Evolutionary conservation across 192 early-diverging fungal species (phyloP).

Genomic region (Endogone sp.): DNA sequence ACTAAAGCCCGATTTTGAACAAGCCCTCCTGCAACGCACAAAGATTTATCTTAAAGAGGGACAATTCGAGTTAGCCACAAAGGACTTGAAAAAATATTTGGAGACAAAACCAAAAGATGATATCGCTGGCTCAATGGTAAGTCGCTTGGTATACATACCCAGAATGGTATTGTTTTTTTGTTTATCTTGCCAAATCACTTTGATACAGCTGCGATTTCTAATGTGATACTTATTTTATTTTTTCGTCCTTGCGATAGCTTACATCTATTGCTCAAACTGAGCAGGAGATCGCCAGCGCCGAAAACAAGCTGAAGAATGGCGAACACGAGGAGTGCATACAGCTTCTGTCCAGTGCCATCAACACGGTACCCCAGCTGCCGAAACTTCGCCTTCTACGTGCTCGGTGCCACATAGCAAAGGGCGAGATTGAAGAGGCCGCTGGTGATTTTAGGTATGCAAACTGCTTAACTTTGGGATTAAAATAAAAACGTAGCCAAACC

Average conservation of each 20-base stretch:
- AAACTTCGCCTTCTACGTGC: slow-evolving; percentile 64
- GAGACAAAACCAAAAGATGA: slow-evolving; percentile 25
- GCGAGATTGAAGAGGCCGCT: slow-evolving; percentile 82
- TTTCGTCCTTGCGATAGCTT: slow-evolving; percentile 18
- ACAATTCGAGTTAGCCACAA: slow-evolving; percentile 52
- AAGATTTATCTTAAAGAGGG: slow-evolving; percentile 68
- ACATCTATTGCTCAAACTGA: slow-evolving; percentile 40
- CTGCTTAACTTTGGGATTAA: slow-evolving; percentile 21
- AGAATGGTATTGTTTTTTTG: too few relatives aligned
- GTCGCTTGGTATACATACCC: not conserved
- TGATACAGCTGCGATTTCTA: not conserved
- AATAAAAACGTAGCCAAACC: too few relatives aligned
- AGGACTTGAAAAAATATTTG: slow-evolving; percentile 53
- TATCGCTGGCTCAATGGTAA: slow-evolving; percentile 36
- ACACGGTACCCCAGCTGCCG: slow-evolving; percentile 47
- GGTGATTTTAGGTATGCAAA: slow-evolving; percentile 73
- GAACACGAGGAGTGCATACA: slow-evolving; percentile 28
- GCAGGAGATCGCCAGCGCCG: slow-evolving; percentile 32
- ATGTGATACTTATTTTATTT: slow-evolving; percentile 2
- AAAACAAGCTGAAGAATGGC: too few relatives aligned
- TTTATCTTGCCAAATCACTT: too few relatives aligned
- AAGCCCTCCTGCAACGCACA: slow-evolving; percentile 72
- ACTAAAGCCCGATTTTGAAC: slow-evolving; percentile 77
- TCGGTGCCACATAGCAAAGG: slow-evolving; percentile 64
- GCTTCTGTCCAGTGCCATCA: slow-evolving; percentile 45